phyloP scores from a whole-genome alignment of 805 yeast genomes.

The Kluyveromyces nonfermentans region DNA sequence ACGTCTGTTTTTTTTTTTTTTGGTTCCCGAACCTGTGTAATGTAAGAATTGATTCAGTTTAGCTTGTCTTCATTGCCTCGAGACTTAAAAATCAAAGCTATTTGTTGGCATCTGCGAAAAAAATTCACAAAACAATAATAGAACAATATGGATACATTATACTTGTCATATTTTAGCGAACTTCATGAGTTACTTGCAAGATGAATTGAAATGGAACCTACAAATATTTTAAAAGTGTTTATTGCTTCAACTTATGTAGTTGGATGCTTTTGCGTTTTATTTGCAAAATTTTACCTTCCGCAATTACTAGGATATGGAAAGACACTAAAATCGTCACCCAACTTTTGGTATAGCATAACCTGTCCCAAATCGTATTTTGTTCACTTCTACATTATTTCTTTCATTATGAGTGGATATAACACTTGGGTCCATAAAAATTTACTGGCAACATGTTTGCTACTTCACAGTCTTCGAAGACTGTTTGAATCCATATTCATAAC shows the following conservation, averaged over 20 bases:
- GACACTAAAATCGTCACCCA: constrained; percentile 19
- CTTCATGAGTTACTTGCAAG: background rate
- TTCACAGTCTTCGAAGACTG: constrained; percentile 48
- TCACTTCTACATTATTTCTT: constrained; percentile 50
- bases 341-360: constrained; percentile 22
- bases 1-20: background rate
- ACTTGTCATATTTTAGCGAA: no score
- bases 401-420: constrained; percentile 18
- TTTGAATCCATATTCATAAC: constrained; percentile 45
- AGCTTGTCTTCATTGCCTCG: no score
- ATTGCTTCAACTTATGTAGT: constrained; percentile 1
- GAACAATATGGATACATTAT: no score
- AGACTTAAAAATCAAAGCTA: no score
- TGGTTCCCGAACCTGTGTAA: no score
- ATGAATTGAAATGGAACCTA: background rate
- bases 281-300: constrained; percentile 29
- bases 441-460: constrained; percentile 20
- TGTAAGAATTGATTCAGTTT: no score
- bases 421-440: constrained; percentile 16
- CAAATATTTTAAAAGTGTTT: no score
- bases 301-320: constrained; percentile 39
- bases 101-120: no score
- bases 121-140: no score
- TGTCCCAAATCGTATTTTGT: constrained; percentile 57
- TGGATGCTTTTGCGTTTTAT: constrained; percentile 5